phyloP scores from a whole-genome alignment of 352 stramenopile genomes.

The Pythium graminicola region DNA sequence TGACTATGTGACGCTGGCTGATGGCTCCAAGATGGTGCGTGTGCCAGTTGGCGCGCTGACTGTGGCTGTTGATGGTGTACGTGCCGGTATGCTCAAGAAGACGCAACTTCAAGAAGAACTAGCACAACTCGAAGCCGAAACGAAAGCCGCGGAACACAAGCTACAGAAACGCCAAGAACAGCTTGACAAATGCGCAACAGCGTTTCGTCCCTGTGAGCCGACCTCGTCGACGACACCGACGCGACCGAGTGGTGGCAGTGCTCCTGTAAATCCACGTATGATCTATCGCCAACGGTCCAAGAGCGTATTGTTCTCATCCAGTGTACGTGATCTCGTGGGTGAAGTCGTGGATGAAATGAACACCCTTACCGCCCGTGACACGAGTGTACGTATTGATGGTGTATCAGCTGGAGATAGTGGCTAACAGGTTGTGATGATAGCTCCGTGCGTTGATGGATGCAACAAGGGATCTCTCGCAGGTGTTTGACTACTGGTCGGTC shows the following conservation, averaged over 20 bases:
- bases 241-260: not conserved
- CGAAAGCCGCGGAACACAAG: conserved; percentile 34
- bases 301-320: conserved; percentile 37
- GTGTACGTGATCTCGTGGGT: conserved; percentile 47
- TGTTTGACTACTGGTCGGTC: conserved; percentile 45
- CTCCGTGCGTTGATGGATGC: conserved; percentile 55
- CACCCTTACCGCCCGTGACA: conserved; percentile 37
- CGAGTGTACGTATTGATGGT: conserved; percentile 28
- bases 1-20: conserved; percentile 15
- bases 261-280: not conserved
- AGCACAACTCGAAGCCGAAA: conserved; percentile 30
- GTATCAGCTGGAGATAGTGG: not conserved
- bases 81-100: conserved; percentile 29
- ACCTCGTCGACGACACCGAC: not conserved
- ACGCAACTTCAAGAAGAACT: conserved; percentile 30
- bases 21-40: conserved; percentile 32
- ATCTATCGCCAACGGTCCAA: conserved; percentile 35
- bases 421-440: conserved; percentile 16
- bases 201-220: conserved; percentile 25
- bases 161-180: conserved; percentile 45
- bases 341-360: conserved; percentile 47
- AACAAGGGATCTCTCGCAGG: conserved; percentile 52
- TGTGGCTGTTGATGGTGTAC: conserved; percentile 28
- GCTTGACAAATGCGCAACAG: conserved; percentile 36
- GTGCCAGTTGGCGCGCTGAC: conserved; percentile 37